Base-by-base conservation (phyloP, 192 early-diverging fungal genomes). In the Coemansia sp. region DNA sequence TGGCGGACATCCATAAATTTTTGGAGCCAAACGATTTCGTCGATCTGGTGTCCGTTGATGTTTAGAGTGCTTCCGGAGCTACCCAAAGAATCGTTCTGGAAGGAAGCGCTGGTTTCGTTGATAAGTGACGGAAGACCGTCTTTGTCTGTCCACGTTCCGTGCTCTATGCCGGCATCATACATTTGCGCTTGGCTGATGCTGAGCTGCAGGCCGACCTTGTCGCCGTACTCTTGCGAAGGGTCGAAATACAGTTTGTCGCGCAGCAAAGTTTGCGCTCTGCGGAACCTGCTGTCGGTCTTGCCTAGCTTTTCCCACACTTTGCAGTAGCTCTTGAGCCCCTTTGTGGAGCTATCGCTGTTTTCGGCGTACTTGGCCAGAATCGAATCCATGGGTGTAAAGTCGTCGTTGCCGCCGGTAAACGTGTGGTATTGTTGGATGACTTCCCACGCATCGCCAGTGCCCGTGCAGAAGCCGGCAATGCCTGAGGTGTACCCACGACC, bases 401-500 rank as follows among this genome's bases (percentile, higher is more conserved):
- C 77, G 26, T 66, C 55, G 34, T 53, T 63, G 65, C 69, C 66
- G 11, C 67, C 68, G 10, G 71, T 60, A 8, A 57, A 38, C 18
- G 38, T 26, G 59, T 63, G 61, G 48, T 63, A 73, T 23, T n/a
- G 21, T 11, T 70, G 46, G 21, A 68, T 52, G 16, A 69, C 60
- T 30, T 68, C 39, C 62, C 64, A 67, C 23, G 58, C 64, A 57
- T 71, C 69, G 24, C 61, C 63, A 2, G 68, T 75, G 38, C 68
- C 68, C 26, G 85, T 77, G 55, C 81, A 84, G 67, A 86, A 86
- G 2, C 85, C 85, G 6, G 80, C 78, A 35, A 86, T 81, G n/a
- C 85, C 85, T 46, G 59, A 62, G 5, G 85, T 84, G 44, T 63
- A 84, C 16, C 85, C 85, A 26, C 85, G 62, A 24, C 85, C 85